Evolutionary conservation across 352 stramenopile species (phyloP).

Genomic region (Pythium guiyangense): DNA sequence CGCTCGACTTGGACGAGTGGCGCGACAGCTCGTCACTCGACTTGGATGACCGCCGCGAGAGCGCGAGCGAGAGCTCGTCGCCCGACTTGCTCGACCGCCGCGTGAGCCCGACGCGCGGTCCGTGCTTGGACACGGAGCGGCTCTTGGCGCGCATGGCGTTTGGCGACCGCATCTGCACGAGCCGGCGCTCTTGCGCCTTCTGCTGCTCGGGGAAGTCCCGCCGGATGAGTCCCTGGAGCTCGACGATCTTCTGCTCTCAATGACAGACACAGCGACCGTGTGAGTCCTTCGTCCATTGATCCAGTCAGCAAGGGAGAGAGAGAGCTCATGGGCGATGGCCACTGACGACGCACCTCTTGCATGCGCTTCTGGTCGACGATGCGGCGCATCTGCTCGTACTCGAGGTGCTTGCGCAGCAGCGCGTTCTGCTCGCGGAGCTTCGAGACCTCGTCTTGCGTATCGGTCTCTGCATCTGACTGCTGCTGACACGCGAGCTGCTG

Average conservation of each 20-base stretch:
- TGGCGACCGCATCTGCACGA: conserved; percentile 21
- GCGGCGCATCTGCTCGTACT: conserved; percentile 66
- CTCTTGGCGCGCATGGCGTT: conserved; percentile 4
- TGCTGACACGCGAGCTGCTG: not conserved
- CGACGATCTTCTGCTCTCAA: conserved; percentile 60
- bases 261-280: not conserved
- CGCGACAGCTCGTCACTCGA: not conserved
- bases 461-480: conserved; percentile 1
- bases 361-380: conserved; percentile 60
- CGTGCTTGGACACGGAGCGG: conserved; percentile 6
- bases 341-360: conserved; percentile 42
- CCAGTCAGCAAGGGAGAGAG: not conserved
- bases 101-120: conserved; percentile 5
- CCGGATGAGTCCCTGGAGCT: conserved; percentile 63
- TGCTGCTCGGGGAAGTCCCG: conserved; percentile 39
- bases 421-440: conserved; percentile 53
- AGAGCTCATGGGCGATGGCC: no score
- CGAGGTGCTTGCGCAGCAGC: conserved; percentile 49
- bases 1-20: not conserved
- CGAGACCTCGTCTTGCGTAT: conserved; percentile 25
- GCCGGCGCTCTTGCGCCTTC: conserved; percentile 24
- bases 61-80: conserved; percentile 4
- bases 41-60: conserved; percentile 1
- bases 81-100: conserved; percentile 11
- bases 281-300: no score